A percentile compares a stretch with the other conserved stretches of the same genome.
phyloP scores from a whole-genome alignment of 208 protist genomes.

The Leishmania martiniquensis region DNA sequence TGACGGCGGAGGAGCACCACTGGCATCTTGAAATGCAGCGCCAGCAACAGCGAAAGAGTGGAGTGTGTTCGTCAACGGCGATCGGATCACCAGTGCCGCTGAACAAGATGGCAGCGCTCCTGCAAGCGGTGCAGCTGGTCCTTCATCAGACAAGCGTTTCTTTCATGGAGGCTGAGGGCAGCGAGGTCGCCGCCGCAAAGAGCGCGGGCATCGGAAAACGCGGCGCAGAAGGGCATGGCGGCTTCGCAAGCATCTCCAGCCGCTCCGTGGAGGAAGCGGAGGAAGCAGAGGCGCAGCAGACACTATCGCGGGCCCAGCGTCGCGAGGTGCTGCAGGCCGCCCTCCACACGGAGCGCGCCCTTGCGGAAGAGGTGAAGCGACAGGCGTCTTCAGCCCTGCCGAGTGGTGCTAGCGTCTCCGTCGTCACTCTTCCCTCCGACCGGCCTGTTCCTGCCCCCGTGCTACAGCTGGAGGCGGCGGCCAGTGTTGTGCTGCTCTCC shows the following conservation, averaged over 20 bases:
- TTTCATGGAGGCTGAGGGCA: conserved; percentile 32
- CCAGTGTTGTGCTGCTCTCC: conserved; percentile 65
- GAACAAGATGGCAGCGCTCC: conserved; percentile 46
- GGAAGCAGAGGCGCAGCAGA: not conserved
- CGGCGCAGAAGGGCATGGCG: not conserved
- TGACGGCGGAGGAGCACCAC: conserved; percentile 62
- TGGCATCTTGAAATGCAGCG: conserved; percentile 37
- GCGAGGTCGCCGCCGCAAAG: not conserved
- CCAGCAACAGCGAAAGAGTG: conserved; percentile 20
- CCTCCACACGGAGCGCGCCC: conserved; percentile 32
- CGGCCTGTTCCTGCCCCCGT: conserved; percentile 56
- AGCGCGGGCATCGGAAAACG: not conserved
- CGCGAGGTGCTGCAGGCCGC: conserved; percentile 22
- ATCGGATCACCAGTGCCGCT: conserved; percentile 35
- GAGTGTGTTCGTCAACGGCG: conserved; percentile 14
- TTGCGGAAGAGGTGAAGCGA: conserved; percentile 21
- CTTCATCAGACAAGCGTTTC: conserved; percentile 45
- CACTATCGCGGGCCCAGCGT: conserved; percentile 14
- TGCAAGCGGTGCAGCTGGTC: conserved; percentile 41
- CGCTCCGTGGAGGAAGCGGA: not conserved
- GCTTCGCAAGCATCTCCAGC: not conserved
- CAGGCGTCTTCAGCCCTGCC: not conserved
- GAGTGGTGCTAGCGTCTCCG: conserved; percentile 11
- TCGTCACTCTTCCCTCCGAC: conserved; percentile 54
- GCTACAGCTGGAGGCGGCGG: conserved; percentile 71